A percentile compares a stretch with the other conserved stretches of the same genome.
These are phyloP conservation scores for Candolleomyces eurysporus DNA, from an alignment of 768 basidiomycete species.

Conservation along the genomic window DNA sequence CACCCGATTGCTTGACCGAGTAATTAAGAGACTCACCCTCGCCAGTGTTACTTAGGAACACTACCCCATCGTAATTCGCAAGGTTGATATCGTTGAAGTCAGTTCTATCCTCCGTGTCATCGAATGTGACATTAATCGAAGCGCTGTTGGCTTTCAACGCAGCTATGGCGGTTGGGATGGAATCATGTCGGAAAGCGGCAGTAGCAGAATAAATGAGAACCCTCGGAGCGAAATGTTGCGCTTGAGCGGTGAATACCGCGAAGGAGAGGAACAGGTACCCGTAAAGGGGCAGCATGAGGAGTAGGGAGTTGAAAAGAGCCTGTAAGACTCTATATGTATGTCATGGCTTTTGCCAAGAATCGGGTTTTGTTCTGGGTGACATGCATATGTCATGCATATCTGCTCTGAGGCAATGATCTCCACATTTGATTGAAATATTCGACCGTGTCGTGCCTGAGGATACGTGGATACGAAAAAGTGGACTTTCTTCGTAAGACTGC, in stretches of 20 bases:
- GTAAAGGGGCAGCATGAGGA: neutral
- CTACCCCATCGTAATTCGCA: slow-evolving; percentile 56
- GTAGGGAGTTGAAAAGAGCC: neutral
- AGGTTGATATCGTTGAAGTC: slow-evolving; percentile 58
- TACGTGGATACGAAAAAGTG: too few species aligned
- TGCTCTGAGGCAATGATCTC: too few species aligned
- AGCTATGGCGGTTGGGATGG: slow-evolving; percentile 68
- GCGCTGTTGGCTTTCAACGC: slow-evolving; percentile 45
- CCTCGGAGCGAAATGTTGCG: slow-evolving; percentile 25
- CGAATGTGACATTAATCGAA: slow-evolving; percentile 53
- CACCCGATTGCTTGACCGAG: too few species aligned
- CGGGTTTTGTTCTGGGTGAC: too few species aligned
- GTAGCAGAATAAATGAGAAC: slow-evolving; percentile 66
- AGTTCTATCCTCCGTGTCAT: slow-evolving; percentile 59
- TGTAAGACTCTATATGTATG: too few species aligned
- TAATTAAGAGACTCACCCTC: slow-evolving; percentile 45
- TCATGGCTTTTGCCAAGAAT: too few species aligned
- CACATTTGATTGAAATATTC: too few species aligned
- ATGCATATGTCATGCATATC: too few species aligned
- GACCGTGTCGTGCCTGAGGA: too few species aligned
- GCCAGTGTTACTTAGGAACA: slow-evolving; percentile 70
- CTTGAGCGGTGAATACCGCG: slow-evolving; percentile 3
- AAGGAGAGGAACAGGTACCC: slow-evolving; percentile 4
- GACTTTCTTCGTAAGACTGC: too few species aligned
- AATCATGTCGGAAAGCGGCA: slow-evolving; percentile 65